phyloP scores from a whole-genome alignment of 257 asterid genomes.

The Gynochthodes officinalis region DNA sequence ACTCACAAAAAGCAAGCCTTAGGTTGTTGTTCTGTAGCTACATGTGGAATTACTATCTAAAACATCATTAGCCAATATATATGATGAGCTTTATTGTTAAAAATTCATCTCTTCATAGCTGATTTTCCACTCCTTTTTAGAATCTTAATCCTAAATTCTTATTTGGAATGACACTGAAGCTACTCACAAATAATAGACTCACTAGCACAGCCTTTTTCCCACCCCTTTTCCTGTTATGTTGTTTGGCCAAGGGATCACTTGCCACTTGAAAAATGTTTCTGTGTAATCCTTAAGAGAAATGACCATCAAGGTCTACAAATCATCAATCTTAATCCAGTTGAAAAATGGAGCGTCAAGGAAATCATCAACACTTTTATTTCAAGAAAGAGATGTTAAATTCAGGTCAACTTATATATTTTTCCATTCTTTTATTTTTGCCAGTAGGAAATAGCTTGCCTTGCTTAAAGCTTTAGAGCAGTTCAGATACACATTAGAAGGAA shows the following conservation, averaged over 20 bases:
- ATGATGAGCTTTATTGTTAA: neutral
- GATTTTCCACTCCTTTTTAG: neutral
- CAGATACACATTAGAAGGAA: neutral
- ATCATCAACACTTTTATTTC: neutral
- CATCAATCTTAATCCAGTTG: neutral
- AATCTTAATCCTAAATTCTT: neutral
- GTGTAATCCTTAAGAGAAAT: neutral
- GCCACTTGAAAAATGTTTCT: neutral
- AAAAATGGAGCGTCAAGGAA: neutral
- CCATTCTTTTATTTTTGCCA: neutral
- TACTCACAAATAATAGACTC: neutral
- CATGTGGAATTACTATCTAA: neutral
- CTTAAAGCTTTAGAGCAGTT: neutral
- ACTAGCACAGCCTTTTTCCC: neutral
- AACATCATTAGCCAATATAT: neutral
- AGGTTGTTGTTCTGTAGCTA: neutral
- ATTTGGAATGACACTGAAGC: neutral
- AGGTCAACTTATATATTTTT: neutral
- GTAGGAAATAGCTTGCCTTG: neutral
- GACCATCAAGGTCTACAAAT: neutral
- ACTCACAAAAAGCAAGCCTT: neutral
- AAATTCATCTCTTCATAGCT: neutral
- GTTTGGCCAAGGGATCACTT: neutral
- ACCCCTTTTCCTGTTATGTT: neutral
- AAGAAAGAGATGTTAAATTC: neutral